Evolutionary conservation across 192 early-diverging fungal genomes (phyloP).

Genomic region (Allomyces arbusculus): DNA sequence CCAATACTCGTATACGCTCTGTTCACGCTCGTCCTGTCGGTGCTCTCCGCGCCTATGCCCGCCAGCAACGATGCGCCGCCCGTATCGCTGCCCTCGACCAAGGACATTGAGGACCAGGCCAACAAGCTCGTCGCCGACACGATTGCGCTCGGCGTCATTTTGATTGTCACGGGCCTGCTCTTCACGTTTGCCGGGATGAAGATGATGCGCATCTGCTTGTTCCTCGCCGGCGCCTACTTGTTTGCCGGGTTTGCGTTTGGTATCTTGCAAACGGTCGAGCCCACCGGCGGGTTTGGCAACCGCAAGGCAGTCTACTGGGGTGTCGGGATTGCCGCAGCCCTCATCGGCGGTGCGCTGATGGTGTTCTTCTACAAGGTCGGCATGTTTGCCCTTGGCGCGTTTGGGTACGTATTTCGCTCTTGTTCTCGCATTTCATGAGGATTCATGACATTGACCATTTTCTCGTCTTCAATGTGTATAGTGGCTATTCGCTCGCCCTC

Average conservation of each 20-base stretch:
- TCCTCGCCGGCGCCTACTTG: conserved; percentile 56
- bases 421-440: neutral
- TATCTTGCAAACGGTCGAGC: conserved; percentile 16
- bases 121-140: too few relatives aligned
- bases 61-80: too few relatives aligned
- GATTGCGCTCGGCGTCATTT: too few relatives aligned
- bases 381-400: conserved; percentile 50
- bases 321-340: conserved; percentile 35
- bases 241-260: conserved; percentile 22
- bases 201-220: conserved; percentile 45
- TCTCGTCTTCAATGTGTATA: neutral
- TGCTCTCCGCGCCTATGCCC: too few relatives aligned
- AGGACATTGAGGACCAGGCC: too few relatives aligned
- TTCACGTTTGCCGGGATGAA: conserved; percentile 48
- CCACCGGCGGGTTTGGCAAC: conserved; percentile 18
- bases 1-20: too few relatives aligned
- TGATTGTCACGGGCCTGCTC: conserved; percentile 41
- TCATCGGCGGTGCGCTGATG: conserved; percentile 41
- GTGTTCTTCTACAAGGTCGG: conserved; percentile 50
- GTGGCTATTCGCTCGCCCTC: conserved; percentile 50
- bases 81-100: too few relatives aligned
- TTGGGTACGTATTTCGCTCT: conserved; percentile 12
- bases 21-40: too few relatives aligned
- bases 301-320: conserved; percentile 24
- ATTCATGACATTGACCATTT: neutral